Evolutionary conservation across 306 rosid genomes (phyloP).

Genomic region (apple (Malus domestica)): ASM211411v1 NC_041800.1:8115501-8116000

Average conservation of each 20-base stretch:
- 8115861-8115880: constrained; percentile 86
- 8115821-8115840: constrained; percentile 66
- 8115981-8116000: constrained; percentile 71
- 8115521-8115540: constrained; percentile 55
- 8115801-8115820: constrained; percentile 50
- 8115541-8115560: constrained; percentile 33
- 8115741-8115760: constrained; percentile 89
- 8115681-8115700: constrained; percentile 68
- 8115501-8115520: constrained; percentile 56
- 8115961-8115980: constrained; percentile 54
- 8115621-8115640: constrained; percentile 50
- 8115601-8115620: constrained; percentile 46
- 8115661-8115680: constrained; percentile 66
- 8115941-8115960: constrained; percentile 62
- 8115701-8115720: constrained; percentile 72
- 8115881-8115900: constrained; percentile 81
- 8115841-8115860: constrained; percentile 83
- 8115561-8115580: constrained; percentile 37
- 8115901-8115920: constrained; percentile 71
- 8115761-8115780: constrained; percentile 93
- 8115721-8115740: constrained; percentile 59
- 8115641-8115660: constrained; percentile 61
- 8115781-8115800: constrained; percentile 53
- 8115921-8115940: constrained; percentile 85
- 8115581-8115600: constrained; percentile 54